phyloP scores from a whole-genome alignment of 257 asterid genomes.

The Cynanchum wilfordii region DNA sequence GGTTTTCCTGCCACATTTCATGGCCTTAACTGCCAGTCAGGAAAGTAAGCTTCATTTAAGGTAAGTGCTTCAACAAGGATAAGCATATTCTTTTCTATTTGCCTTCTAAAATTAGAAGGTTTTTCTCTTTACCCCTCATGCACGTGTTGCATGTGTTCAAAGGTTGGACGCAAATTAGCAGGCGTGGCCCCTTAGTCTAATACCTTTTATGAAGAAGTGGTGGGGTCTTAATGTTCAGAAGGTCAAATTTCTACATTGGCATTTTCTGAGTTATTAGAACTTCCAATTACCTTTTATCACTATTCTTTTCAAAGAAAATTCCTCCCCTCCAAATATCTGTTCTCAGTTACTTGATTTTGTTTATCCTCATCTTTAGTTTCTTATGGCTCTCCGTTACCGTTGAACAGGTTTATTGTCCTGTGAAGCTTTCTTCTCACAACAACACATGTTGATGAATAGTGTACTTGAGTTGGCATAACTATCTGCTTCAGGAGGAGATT shows the following conservation, averaged over 20 bases:
- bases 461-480: not conserved
- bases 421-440: constrained; percentile 8
- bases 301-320: no score
- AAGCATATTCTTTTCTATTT: not conserved
- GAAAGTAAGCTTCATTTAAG: not conserved
- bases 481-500: constrained; percentile 1
- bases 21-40: not conserved
- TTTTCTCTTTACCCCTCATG: not conserved
- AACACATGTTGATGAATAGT: constrained; percentile 1
- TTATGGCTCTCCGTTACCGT: not conserved
- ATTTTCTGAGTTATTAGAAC: not conserved
- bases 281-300: not conserved
- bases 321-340: not conserved
- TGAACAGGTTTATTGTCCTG: constrained; percentile 6
- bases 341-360: not conserved
- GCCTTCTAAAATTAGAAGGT: not conserved
- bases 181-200: not conserved
- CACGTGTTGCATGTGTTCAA: not conserved
- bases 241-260: not conserved
- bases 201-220: not conserved
- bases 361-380: not conserved
- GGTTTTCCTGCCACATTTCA: not conserved
- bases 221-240: not conserved
- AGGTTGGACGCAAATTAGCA: not conserved
- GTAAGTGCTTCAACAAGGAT: not conserved